Conservation (phyloP, 2,329 filamentous ascomycete species). For the Aspergillus fijiensis region DNA sequence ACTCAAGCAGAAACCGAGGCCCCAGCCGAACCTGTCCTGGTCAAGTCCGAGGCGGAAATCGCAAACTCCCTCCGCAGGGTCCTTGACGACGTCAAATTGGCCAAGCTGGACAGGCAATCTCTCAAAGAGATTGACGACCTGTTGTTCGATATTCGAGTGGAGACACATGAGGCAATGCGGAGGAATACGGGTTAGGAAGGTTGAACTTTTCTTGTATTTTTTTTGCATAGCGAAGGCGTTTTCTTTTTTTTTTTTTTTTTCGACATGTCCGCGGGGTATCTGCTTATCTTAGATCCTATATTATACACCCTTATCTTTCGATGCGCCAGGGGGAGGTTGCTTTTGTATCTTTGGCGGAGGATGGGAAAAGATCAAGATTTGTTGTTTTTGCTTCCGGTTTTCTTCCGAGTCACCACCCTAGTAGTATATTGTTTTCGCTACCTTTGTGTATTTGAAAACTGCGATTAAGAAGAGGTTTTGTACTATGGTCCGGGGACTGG, state of each 20-base stretch:
- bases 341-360: background rate
- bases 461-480: background rate
- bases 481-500: background rate
- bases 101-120: constrained; percentile 63
- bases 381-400: background rate
- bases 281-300: background rate
- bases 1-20: constrained; percentile 4
- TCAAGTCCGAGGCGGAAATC: constrained; percentile 38
- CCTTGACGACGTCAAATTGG: constrained; percentile 59
- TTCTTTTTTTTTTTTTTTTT: background rate
- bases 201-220: constrained; percentile 15
- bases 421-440: background rate
- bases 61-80: constrained; percentile 56
- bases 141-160: constrained; percentile 73
- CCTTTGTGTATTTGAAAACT: background rate
- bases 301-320: constrained; percentile 1
- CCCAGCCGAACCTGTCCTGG: background rate
- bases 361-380: background rate
- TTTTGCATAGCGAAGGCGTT: constrained; percentile 41
- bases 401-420: background rate
- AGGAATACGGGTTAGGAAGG: constrained; percentile 37
- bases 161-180: constrained; percentile 69
- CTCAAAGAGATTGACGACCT: constrained; percentile 73
- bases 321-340: background rate
- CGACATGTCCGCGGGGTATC: background rate